These are phyloP conservation scores for Jamesozyma rosinii DNA, from an alignment of 805 yeast species.

Conservation along the genomic window DNA sequence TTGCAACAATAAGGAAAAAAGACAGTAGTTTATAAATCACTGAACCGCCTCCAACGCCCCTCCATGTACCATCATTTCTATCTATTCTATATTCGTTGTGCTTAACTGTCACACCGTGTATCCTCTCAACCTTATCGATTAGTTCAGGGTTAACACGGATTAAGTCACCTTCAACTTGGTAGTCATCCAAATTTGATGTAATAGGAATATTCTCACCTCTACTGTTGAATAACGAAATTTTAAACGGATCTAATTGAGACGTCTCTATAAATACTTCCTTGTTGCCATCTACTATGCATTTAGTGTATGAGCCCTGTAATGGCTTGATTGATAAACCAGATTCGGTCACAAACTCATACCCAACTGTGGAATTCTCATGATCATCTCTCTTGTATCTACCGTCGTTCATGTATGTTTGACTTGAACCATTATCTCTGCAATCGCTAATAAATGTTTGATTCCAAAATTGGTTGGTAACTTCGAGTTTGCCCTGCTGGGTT, in stretches of 20 bases:
- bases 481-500: slow-evolving; percentile 7
- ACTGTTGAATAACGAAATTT: background rate
- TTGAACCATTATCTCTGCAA: background rate
- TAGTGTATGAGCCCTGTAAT: slow-evolving; percentile 17
- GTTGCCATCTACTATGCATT: slow-evolving; percentile 19
- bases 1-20: background rate
- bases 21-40: background rate
- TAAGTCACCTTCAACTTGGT: slow-evolving; percentile 2
- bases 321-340: slow-evolving; percentile 12
- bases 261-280: slow-evolving; percentile 17
- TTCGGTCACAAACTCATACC: slow-evolving; percentile 9
- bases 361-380: background rate
- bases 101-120: background rate
- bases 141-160: slow-evolving; percentile 12
- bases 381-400: background rate
- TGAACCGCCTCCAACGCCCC: background rate
- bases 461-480: slow-evolving; percentile 25
- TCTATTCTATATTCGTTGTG: background rate
- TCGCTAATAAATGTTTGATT: slow-evolving; percentile 7
- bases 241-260: slow-evolving; percentile 11
- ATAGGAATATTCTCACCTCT: slow-evolving; percentile 6
- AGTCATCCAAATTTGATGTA: background rate
- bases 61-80: background rate
- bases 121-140: background rate
- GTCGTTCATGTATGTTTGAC: background rate